Evolutionary conservation across 2,329 filamentous ascomycete species (phyloP).

Genomic region (Trichoderma afroharzianum): DNA sequence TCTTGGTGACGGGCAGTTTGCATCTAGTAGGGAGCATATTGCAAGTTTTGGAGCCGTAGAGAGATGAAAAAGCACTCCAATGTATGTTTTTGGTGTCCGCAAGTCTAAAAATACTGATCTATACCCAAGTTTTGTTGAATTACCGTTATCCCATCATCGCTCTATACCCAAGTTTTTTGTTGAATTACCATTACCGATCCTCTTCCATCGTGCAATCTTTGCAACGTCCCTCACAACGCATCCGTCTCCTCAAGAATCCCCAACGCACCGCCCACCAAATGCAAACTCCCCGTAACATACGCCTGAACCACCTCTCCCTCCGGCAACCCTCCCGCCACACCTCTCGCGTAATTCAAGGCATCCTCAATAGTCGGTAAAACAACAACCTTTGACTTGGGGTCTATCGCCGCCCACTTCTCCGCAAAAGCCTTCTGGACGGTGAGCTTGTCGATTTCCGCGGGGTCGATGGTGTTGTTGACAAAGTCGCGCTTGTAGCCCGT

Average conservation of each 20-base stretch:
- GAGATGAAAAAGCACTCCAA: not conserved
- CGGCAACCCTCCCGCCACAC: not conserved
- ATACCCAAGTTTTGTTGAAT: not conserved
- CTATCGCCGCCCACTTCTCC: slow-evolving; percentile 47
- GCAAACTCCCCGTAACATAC: slow-evolving; percentile 60
- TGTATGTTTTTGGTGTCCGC: not conserved
- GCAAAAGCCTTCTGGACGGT: slow-evolving; percentile 52
- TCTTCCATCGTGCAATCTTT: not conserved
- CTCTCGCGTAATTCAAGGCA: slow-evolving; percentile 47
- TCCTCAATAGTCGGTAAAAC: slow-evolving; percentile 54
- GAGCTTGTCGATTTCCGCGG: slow-evolving; percentile 48
- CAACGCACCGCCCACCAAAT: slow-evolving; percentile 56
- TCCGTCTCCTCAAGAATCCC: slow-evolving; percentile 47
- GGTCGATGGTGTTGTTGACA: slow-evolving; percentile 52
- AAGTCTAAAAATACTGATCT: not conserved
- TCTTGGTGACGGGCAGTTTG: slow-evolving; percentile 77
- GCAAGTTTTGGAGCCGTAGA: slow-evolving; percentile 60
- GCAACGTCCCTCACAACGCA: slow-evolving; percentile 32
- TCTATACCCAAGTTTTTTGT: not conserved
- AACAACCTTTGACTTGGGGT: slow-evolving; percentile 43
- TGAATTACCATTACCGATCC: not conserved
- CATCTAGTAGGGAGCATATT: slow-evolving; percentile 79
- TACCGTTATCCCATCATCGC: not conserved
- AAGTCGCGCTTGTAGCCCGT: slow-evolving; percentile 55
- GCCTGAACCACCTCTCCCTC: slow-evolving; percentile 41